A percentile compares a stretch with the other conserved stretches of the same genome.
Evolutionary conservation across 371 early-diverging fungal genomes (phyloP).

Genomic region (Zancudomyces culisetae): DNA sequence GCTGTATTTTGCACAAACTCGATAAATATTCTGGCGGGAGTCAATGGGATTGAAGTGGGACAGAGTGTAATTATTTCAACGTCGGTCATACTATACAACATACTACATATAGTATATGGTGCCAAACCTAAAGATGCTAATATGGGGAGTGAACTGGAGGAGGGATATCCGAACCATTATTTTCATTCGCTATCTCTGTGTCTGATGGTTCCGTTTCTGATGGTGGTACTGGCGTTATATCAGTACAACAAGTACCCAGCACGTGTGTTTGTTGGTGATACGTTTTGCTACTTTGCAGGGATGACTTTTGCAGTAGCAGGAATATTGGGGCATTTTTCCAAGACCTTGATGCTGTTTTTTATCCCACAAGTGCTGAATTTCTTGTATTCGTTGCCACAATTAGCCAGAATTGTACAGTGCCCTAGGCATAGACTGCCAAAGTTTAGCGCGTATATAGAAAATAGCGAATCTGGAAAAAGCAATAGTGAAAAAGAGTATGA

Average conservation of each 20-base stretch:
- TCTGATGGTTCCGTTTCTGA: constrained; percentile 79
- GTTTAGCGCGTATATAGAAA: background rate
- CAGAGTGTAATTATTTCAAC: constrained; percentile 78
- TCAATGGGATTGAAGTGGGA: constrained; percentile 93
- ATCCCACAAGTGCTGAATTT: constrained; percentile 94
- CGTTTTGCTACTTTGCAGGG: constrained; percentile 95
- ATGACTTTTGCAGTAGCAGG: constrained; percentile 93
- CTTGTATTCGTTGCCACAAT: constrained; percentile 81
- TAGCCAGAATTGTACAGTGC: constrained; percentile 87
- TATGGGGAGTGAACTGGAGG: too few species aligned
- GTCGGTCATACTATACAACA: constrained; percentile 64
- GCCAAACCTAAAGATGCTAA: constrained; percentile 18
- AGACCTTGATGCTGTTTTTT: constrained; percentile 83
- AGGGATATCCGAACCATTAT: too few species aligned
- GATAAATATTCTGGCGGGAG: constrained; percentile 95
- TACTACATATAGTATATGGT: constrained; percentile 35
- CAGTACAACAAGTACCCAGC: constrained; percentile 86
- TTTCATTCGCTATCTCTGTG: constrained; percentile 71
- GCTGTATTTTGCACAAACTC: constrained; percentile 90
- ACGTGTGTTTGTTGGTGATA: constrained; percentile 91
- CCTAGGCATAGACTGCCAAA: constrained; percentile 92
- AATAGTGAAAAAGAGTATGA: too few species aligned
- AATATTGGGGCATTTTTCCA: constrained; percentile 79
- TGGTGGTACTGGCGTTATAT: constrained; percentile 57
- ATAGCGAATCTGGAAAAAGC: background rate